Conservation (phyloP, 140 eudicot genomes). For the Erigeron philadelphicus region DNA sequence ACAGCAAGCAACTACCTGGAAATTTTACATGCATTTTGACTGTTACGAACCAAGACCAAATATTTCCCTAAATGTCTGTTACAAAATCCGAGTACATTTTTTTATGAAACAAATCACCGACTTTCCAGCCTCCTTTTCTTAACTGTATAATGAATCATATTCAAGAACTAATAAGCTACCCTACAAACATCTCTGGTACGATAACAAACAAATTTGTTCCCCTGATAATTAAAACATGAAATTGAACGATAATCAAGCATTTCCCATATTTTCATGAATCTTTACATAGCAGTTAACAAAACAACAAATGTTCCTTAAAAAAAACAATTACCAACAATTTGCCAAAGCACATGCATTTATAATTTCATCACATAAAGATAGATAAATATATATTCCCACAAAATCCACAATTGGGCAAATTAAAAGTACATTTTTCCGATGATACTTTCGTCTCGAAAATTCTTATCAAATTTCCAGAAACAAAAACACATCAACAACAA, state of each 20-base stretch:
- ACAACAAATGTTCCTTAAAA: not conserved
- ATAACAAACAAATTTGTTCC: not conserved
- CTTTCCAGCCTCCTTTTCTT: not conserved
- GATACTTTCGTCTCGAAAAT: not conserved
- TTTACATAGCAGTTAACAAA: conserved; percentile 11
- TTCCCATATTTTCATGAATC: conserved; percentile 12
- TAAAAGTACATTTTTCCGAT: conserved; percentile 8
- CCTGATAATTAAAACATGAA: conserved; percentile 1
- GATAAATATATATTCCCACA: not conserved
- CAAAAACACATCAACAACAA: conserved; percentile 6
- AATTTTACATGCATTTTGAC: not conserved
- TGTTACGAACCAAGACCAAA: conserved; percentile 13
- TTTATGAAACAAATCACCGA: not conserved
- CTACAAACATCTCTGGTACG: not conserved
- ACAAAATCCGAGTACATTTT: not conserved
- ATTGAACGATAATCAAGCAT: conserved; percentile 21
- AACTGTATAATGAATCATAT: not conserved
- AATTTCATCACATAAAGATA: conserved; percentile 5
- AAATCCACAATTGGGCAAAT: not conserved
- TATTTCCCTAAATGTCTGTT: not conserved
- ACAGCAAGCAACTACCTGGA: not conserved
- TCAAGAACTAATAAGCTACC: conserved; percentile 8
- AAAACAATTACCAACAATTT: conserved; percentile 21
- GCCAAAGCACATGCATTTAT: conserved; percentile 15
- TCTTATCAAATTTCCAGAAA: not conserved